phyloP scores from a whole-genome alignment of 352 stramenopile species.

The Phytophthora citrophthora region DNA sequence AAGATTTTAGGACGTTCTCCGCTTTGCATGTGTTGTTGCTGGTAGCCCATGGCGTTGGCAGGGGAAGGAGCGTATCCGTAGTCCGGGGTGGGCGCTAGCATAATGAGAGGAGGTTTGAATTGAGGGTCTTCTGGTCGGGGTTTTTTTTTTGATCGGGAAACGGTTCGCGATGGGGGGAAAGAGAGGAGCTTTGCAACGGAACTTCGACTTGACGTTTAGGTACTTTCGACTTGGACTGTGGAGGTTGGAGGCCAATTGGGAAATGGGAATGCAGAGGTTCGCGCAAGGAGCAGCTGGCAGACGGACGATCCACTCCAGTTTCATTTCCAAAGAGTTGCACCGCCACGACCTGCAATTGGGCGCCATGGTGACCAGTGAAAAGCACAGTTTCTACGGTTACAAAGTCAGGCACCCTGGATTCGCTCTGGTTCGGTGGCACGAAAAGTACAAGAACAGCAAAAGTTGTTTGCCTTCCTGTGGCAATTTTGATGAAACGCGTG shows the following conservation, averaged over 20 bases:
- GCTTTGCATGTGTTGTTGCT: constrained; percentile 47
- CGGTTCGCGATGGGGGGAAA: constrained; percentile 8
- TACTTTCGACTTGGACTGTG: background rate
- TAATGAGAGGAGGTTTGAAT: constrained; percentile 13
- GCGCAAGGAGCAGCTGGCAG: constrained; percentile 17
- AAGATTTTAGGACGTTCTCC: constrained; percentile 65
- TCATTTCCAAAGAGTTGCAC: constrained; percentile 9
- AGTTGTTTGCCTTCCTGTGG: background rate
- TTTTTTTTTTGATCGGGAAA: constrained; percentile 1
- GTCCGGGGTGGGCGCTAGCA: constrained; percentile 48
- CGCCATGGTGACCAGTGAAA: constrained; percentile 12
- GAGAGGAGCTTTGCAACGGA: background rate
- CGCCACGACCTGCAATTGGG: constrained; percentile 2
- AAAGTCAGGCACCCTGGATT: constrained; percentile 1
- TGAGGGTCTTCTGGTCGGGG: no score
- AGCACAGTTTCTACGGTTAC: constrained; percentile 22
- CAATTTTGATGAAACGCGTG: background rate
- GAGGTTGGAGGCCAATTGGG: constrained; percentile 28
- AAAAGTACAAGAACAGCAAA: background rate
- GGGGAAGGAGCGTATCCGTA: constrained; percentile 55
- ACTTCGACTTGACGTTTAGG: constrained; percentile 8
- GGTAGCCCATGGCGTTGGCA: constrained; percentile 39
- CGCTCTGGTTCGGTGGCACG: background rate
- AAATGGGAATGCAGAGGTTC: constrained; percentile 39
- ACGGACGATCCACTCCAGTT: constrained; percentile 15